Percentiles rank a stretch among this genome's conserved stretches.
These are phyloP conservation scores for Leccinum ochraceum DNA, from an alignment of 768 basidiomycete species.

Conservation along the genomic window DNA sequence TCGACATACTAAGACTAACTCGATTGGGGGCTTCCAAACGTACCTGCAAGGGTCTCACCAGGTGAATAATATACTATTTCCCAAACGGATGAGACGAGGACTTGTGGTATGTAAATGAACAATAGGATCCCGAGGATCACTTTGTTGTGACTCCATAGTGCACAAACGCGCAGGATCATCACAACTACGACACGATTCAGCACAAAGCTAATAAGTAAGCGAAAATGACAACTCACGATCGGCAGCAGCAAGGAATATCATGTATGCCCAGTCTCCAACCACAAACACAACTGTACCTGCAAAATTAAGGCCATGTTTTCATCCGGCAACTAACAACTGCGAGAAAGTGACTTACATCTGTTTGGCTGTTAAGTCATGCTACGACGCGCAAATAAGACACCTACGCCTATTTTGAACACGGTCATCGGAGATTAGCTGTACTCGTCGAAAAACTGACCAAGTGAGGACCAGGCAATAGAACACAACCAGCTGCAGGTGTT, in stretches of 20 bases:
- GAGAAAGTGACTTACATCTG: background rate
- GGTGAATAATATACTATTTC: background rate
- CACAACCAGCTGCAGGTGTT: background rate
- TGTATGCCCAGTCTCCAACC: background rate
- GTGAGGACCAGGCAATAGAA: background rate
- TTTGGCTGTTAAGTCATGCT: background rate
- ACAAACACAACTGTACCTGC: background rate
- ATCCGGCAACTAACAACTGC: background rate
- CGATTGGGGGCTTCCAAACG: background rate
- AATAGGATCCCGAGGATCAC: background rate
- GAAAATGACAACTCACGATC: background rate
- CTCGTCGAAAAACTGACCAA: background rate
- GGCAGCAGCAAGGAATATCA: background rate
- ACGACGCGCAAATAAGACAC: background rate
- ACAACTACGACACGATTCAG: background rate
- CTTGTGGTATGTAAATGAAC: background rate
- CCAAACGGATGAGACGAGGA: background rate
- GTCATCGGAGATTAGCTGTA: background rate
- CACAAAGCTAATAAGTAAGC: background rate
- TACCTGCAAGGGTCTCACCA: background rate
- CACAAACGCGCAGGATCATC: slow-evolving; percentile 1
- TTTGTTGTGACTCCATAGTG: background rate
- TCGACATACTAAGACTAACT: background rate
- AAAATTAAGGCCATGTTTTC: background rate
- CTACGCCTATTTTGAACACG: background rate